These are phyloP conservation scores for Claviceps africana DNA, from an alignment of 2,329 filamentous ascomycete species.

Conservation along the genomic window DNA sequence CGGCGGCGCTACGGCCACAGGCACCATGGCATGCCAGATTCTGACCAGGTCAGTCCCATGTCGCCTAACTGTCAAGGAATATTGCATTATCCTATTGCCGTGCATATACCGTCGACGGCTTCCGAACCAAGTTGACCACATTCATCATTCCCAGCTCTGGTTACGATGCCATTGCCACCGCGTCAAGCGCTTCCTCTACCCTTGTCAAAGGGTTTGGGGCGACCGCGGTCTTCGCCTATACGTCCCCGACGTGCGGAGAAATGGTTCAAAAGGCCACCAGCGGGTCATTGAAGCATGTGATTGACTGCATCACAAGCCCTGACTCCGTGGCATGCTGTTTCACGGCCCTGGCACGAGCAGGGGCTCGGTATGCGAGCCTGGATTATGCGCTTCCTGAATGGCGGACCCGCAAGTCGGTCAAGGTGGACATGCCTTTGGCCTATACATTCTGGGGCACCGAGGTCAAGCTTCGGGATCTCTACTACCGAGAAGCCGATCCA, in stretches of 20 bases:
- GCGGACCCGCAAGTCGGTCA: constrained; percentile 36
- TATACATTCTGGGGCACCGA: background rate
- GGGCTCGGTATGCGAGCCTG: background rate
- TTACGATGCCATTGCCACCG: background rate
- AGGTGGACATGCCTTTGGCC: constrained; percentile 25
- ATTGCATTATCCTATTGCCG: background rate
- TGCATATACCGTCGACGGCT: too few relatives aligned
- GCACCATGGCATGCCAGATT: constrained; percentile 16
- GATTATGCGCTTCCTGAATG: background rate
- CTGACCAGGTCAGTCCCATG: constrained; percentile 11
- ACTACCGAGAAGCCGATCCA: background rate
- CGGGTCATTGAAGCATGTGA: background rate
- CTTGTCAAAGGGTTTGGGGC: background rate
- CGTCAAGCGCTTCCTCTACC: background rate
- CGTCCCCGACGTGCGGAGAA: background rate
- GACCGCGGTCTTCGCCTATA: background rate
- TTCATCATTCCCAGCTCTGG: constrained; percentile 1
- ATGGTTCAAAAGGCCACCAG: background rate
- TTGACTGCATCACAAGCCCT: background rate
- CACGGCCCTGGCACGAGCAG: background rate
- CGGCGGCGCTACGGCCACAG: constrained; percentile 16
- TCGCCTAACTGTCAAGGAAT: too few relatives aligned
- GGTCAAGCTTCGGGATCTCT: background rate
- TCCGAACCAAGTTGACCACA: background rate
- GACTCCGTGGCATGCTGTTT: background rate